These are phyloP conservation scores for Botrytis squamosa DNA, from an alignment of 2,329 filamentous ascomycete species.

Conservation along the genomic window DNA sequence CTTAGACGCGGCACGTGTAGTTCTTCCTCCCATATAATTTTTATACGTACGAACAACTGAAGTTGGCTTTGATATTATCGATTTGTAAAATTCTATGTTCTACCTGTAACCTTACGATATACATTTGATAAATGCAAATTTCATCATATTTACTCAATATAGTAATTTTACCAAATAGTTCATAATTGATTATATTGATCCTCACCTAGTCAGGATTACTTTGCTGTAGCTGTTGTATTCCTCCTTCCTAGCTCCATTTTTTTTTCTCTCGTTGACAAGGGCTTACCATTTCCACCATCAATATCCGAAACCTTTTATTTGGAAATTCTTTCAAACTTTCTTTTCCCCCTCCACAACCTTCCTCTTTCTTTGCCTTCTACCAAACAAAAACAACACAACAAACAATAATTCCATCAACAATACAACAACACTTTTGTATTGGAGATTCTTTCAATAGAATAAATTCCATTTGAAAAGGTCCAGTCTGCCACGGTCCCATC, in stretches of 20 bases:
- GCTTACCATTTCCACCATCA: not conserved
- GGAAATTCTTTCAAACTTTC: slow-evolving; percentile 15
- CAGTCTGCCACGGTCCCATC: not conserved
- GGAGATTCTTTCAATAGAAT: not conserved
- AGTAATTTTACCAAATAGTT: not conserved
- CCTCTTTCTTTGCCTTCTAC: slow-evolving; percentile 16
- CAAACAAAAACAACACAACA: not conserved
- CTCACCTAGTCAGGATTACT: not conserved
- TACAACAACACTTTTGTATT: slow-evolving; percentile 2
- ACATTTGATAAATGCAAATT: not conserved
- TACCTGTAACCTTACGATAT: not conserved
- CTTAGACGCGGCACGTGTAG: not conserved
- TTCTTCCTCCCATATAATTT: not conserved
- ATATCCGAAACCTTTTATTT: slow-evolving; percentile 16
- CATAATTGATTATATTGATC: not conserved
- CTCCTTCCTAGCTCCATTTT: not conserved
- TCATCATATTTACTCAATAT: not conserved
- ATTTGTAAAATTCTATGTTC: not conserved
- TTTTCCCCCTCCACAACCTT: slow-evolving; percentile 1
- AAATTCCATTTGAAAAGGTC: not conserved
- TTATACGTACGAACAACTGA: not conserved
- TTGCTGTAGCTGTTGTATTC: not conserved
- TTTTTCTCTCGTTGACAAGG: not conserved
- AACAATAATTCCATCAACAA: slow-evolving; percentile 7
- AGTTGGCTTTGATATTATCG: not conserved